Evolutionary conservation across 2,329 filamentous ascomycete genomes (phyloP).

Genomic region (Diaporthe longicolla): DNA sequence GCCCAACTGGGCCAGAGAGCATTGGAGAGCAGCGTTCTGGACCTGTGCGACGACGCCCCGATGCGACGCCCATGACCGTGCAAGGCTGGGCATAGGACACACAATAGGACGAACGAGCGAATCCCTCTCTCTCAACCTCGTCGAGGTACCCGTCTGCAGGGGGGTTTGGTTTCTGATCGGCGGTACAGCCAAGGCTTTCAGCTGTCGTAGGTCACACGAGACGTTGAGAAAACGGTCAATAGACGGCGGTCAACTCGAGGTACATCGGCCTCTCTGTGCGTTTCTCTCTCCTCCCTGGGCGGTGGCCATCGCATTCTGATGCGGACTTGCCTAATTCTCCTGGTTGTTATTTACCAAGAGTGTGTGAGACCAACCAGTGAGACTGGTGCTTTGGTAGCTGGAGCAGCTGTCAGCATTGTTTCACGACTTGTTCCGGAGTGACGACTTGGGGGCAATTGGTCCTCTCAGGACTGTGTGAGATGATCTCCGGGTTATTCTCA

Average conservation of each 20-base stretch:
- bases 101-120: constrained; percentile 27
- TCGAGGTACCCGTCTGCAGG: constrained; percentile 31
- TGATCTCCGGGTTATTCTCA: not conserved
- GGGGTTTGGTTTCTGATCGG: constrained; percentile 26
- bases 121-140: constrained; percentile 9
- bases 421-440: constrained; percentile 26
- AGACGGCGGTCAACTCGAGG: constrained; percentile 11
- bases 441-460: constrained; percentile 1
- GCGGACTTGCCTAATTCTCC: not conserved
- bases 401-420: constrained; percentile 19
- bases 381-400: constrained; percentile 23
- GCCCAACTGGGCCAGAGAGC: not conserved
- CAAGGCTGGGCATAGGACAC: constrained; percentile 33
- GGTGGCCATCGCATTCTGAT: not conserved
- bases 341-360: constrained; percentile 20
- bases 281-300: not conserved
- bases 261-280: not conserved
- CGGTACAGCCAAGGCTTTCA: constrained; percentile 34
- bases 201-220: constrained; percentile 26
- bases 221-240: constrained; percentile 24
- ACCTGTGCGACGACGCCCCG: constrained; percentile 27
- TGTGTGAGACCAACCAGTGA: constrained; percentile 19
- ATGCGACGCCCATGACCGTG: constrained; percentile 33
- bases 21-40: constrained; percentile 15
- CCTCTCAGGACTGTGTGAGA: not conserved